These are phyloP conservation scores for Phialophora expanda DNA, from an alignment of 2,329 filamentous ascomycete species.

Conservation along the genomic window DNA sequence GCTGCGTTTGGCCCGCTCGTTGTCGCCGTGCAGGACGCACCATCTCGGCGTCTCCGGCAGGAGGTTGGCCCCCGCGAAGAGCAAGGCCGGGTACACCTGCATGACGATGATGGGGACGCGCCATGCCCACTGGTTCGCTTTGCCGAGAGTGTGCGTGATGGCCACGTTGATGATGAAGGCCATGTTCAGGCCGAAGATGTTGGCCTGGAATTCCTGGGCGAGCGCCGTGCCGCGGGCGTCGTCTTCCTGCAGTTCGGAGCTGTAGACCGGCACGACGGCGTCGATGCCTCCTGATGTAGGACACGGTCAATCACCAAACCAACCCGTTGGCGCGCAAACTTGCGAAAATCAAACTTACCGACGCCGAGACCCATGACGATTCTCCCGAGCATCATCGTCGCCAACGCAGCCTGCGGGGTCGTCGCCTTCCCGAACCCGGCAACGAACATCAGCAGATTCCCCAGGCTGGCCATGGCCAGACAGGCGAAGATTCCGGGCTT, in stretches of 20 bases:
- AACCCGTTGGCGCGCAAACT: too few species aligned
- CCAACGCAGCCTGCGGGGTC: slow-evolving; percentile 47
- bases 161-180: slow-evolving; percentile 65
- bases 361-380: slow-evolving; percentile 57
- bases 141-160: slow-evolving; percentile 60
- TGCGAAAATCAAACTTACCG: slow-evolving; percentile 19
- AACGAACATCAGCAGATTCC: slow-evolving; percentile 66
- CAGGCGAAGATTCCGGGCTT: slow-evolving; percentile 63
- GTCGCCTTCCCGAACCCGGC: slow-evolving; percentile 54
- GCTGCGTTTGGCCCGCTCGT: slow-evolving; percentile 58
- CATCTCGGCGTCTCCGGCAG: slow-evolving; percentile 65
- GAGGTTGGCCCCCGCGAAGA: slow-evolving; percentile 59
- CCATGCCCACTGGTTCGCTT: slow-evolving; percentile 66
- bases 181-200: slow-evolving; percentile 67
- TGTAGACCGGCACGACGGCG: slow-evolving; percentile 65
- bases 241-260: slow-evolving; percentile 62
- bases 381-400: slow-evolving; percentile 57
- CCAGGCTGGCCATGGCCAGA: slow-evolving; percentile 59
- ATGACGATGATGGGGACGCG: slow-evolving; percentile 65
- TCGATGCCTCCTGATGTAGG: slow-evolving; percentile 60
- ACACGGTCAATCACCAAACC: not conserved
- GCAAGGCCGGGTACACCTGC: slow-evolving; percentile 62
- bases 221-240: slow-evolving; percentile 62
- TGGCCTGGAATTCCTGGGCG: slow-evolving; percentile 68
- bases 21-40: slow-evolving; percentile 58